Conservation (phyloP, 2,329 filamentous ascomycete species). For the Apiospora saccharicola region DNA sequence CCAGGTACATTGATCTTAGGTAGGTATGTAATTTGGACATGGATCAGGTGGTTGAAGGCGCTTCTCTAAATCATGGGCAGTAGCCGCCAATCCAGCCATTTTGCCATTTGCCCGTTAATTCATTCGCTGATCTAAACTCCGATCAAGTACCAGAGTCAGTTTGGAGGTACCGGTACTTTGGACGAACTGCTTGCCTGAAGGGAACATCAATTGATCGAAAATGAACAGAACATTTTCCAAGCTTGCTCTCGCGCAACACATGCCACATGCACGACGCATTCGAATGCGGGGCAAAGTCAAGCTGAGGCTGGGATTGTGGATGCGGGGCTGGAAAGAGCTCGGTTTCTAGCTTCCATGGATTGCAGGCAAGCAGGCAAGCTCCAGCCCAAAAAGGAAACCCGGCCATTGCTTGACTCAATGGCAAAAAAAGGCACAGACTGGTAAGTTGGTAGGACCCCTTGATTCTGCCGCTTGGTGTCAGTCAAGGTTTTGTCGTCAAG, state of each 20-base stretch:
- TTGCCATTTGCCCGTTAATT: not conserved
- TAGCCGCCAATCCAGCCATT: not conserved
- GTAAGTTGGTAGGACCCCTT: too few species aligned
- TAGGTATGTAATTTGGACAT: not conserved
- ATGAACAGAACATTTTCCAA: too few species aligned
- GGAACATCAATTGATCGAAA: not conserved
- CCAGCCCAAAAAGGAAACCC: not conserved
- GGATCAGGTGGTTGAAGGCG: not conserved
- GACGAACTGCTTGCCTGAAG: constrained; percentile 1
- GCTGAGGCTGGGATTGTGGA: constrained; percentile 4
- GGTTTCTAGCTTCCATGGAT: not conserved
- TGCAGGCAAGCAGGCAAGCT: not conserved
- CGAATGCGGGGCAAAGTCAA: not conserved
- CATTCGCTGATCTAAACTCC: not conserved
- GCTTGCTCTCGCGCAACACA: not conserved
- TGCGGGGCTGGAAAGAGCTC: constrained; percentile 2
- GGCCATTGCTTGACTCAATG: not conserved
- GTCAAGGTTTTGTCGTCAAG: too few species aligned
- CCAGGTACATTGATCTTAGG: not conserved
- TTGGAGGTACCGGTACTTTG: not conserved
- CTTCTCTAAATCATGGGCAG: not conserved
- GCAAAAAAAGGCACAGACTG: not conserved
- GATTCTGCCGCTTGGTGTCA: too few species aligned
- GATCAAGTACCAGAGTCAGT: not conserved
- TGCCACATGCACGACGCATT: not conserved